A percentile compares a stretch with the other conserved stretches of the same genome.
These are phyloP conservation scores for Nasturtium officinale DNA, from an alignment of 345 rosid genomes.

Conservation along the genomic window DNA sequence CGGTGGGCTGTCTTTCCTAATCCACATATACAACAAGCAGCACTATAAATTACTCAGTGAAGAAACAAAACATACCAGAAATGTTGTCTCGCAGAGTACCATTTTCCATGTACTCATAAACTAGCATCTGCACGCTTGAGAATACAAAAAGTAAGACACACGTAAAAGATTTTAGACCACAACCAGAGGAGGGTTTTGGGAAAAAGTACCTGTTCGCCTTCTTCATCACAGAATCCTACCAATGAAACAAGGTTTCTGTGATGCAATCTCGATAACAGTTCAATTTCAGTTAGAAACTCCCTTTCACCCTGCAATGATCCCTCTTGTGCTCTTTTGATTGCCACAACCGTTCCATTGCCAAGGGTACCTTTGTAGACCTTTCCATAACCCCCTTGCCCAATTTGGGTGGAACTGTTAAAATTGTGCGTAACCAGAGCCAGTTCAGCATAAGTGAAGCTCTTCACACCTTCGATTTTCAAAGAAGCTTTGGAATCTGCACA, in stretches of 20 bases:
- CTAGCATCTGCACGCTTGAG: conserved; percentile 68
- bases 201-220: conserved; percentile 79
- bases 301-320: conserved; percentile 88
- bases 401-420: conserved; percentile 63
- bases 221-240: conserved; percentile 89
- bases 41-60: conserved; percentile 8
- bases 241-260: conserved; percentile 93
- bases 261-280: conserved; percentile 84
- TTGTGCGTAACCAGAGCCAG: conserved; percentile 67
- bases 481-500: conserved; percentile 60
- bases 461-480: conserved; percentile 74
- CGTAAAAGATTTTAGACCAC: neutral
- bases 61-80: conserved; percentile 58
- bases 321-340: conserved; percentile 89
- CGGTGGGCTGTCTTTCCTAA: neutral
- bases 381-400: conserved; percentile 99
- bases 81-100: conserved; percentile 89
- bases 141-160: conserved; percentile 29
- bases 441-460: conserved; percentile 69
- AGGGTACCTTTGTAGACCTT: conserved; percentile 83
- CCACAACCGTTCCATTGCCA: conserved; percentile 71
- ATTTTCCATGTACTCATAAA: conserved; percentile 87
- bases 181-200: conserved; percentile 15
- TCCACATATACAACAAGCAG: neutral
- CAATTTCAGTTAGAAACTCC: conserved; percentile 93